A percentile compares a stretch with the other conserved stretches of the same genome.
Conservation (phyloP, 371 early-diverging fungal genomes). For the Mucor piriformis region DNA sequence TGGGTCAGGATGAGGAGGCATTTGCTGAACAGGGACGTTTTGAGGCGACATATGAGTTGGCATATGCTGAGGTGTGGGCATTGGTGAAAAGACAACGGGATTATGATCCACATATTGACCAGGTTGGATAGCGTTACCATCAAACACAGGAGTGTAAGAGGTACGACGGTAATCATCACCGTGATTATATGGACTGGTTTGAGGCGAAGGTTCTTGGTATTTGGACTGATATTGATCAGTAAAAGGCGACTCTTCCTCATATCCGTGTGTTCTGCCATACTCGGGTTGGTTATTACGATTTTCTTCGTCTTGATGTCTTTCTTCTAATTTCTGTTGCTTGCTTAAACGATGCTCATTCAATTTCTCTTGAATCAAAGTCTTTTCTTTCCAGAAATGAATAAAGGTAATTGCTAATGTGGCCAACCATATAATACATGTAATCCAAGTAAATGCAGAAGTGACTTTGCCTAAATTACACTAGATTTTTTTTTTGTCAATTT, state of each 20-base stretch:
- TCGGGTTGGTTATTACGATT: not conserved
- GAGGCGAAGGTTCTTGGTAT: conserved; percentile 8
- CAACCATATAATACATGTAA: conserved; percentile 49
- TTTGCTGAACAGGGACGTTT: conserved; percentile 4
- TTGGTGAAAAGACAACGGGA: conserved; percentile 17
- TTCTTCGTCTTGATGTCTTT: conserved; percentile 10
- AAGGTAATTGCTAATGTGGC: conserved; percentile 31
- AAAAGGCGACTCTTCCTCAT: conserved; percentile 14
- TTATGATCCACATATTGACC: conserved; percentile 17
- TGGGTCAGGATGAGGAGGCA: conserved; percentile 27
- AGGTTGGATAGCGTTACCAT: conserved; percentile 10
- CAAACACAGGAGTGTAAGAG: conserved; percentile 8
- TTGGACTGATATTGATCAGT: conserved; percentile 12
- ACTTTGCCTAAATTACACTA: conserved; percentile 48
- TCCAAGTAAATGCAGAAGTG: conserved; percentile 48
- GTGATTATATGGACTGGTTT: conserved; percentile 2
- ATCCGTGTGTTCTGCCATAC: not conserved
- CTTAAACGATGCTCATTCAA: conserved; percentile 43
- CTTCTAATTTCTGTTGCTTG: conserved; percentile 34
- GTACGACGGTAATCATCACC: conserved; percentile 5
- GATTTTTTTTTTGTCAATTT: not conserved
- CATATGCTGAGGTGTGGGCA: conserved; percentile 28
- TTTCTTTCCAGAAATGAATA: conserved; percentile 46
- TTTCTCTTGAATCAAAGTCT: conserved; percentile 42
- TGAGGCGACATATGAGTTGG: conserved; percentile 4